A percentile compares a stretch with the other conserved stretches of the same genome.
Conservation (phyloP, 2,329 filamentous ascomycete species). For the Geosmithia putterillii region DNA sequence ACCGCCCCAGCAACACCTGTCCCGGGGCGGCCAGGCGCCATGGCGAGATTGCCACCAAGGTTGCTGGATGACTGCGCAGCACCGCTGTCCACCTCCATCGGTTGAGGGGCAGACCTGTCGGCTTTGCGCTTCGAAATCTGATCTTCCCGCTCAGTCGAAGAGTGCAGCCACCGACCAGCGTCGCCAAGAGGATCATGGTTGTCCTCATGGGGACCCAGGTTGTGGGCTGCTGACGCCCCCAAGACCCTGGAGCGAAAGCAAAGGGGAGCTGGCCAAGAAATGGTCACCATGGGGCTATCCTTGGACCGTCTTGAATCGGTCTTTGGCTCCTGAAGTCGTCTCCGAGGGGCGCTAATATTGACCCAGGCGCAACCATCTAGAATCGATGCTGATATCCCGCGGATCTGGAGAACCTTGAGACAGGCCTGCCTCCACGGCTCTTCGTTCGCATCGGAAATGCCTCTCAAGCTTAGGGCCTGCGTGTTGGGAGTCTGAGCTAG, state of each 20-base stretch:
- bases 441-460: conserved; percentile 25
- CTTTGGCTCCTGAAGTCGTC: conserved; percentile 27
- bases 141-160: conserved; percentile 31
- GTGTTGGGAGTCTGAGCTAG: conserved; percentile 40
- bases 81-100: conserved; percentile 28
- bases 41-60: conserved; percentile 38
- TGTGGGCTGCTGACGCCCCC: conserved; percentile 25
- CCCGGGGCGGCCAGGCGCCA: conserved; percentile 36
- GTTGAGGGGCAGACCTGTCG: conserved; percentile 30
- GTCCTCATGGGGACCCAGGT: conserved; percentile 22
- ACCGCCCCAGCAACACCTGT: conserved; percentile 39
- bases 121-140: conserved; percentile 33
- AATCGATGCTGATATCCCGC: conserved; percentile 31
- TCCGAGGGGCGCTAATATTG: conserved; percentile 33
- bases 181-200: conserved; percentile 34
- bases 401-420: conserved; percentile 34
- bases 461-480: conserved; percentile 29
- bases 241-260: conserved; percentile 37
- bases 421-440: conserved; percentile 37
- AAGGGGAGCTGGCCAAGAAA: conserved; percentile 41
- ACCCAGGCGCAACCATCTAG: conserved; percentile 36
- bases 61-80: conserved; percentile 25
- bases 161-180: conserved; percentile 36
- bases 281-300: conserved; percentile 21
- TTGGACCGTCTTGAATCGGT: conserved; percentile 27